phyloP scores from a whole-genome alignment of 2,329 filamentous ascomycete genomes.

The Claviceps humidiphila region DNA sequence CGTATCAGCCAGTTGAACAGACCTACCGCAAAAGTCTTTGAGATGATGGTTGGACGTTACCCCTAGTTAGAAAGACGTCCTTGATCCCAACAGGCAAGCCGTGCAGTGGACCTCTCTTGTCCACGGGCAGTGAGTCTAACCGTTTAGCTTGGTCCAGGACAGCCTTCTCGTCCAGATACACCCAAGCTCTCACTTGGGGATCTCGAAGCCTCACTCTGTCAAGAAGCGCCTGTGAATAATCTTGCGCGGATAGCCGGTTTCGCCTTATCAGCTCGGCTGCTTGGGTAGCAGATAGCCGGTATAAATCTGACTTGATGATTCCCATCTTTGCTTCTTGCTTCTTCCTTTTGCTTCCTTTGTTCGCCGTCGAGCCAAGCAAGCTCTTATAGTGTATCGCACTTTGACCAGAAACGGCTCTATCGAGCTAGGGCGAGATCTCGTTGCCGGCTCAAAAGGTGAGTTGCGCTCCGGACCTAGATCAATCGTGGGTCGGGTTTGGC shows the following conservation, averaged over 20 bases:
- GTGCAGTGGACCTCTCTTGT: slow-evolving; percentile 40
- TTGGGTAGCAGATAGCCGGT: slow-evolving; percentile 3
- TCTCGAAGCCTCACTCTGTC: slow-evolving; percentile 31
- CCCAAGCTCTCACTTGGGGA: slow-evolving; percentile 35
- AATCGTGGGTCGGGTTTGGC: neutral
- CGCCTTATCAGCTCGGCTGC: slow-evolving; percentile 6
- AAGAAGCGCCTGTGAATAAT: slow-evolving; percentile 35
- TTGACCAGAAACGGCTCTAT: neutral
- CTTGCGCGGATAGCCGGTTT: slow-evolving; percentile 29
- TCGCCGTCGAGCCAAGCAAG: neutral
- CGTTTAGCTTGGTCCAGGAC: slow-evolving; percentile 35
- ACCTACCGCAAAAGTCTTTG: neutral
- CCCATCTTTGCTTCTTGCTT: neutral
- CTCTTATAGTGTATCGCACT: neutral
- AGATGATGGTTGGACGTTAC: slow-evolving; percentile 13
- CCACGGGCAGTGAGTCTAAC: slow-evolving; percentile 34
- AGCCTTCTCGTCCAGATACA: slow-evolving; percentile 28
- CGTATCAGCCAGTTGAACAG: neutral
- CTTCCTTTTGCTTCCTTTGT: neutral
- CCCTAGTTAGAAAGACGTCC: slow-evolving; percentile 45
- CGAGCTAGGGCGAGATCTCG: neutral
- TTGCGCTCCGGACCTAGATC: neutral
- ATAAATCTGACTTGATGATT: slow-evolving; percentile 1
- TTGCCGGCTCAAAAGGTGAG: neutral
- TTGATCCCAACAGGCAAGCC: slow-evolving; percentile 46